Evolutionary conservation across 176 grass and related monocot genomes (phyloP), one percentile per base, ranked within the genome.

Genomic region (Aegilops bicornis): DNA sequence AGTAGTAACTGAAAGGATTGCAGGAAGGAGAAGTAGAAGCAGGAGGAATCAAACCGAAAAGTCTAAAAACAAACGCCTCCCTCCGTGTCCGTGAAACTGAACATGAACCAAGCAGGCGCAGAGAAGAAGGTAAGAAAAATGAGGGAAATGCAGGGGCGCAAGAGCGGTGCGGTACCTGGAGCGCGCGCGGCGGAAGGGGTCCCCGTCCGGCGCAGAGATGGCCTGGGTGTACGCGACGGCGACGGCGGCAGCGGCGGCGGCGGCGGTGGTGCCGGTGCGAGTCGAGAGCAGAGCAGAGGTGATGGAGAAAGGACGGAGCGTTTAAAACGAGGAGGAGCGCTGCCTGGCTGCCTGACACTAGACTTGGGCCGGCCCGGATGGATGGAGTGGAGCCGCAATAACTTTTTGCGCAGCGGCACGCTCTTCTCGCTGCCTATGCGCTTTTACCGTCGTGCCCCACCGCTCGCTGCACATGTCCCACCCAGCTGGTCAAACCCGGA

Each of bases 261-360:
- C 17, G 70, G 74, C 58, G 54, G 85, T 12, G 82, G 14, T 64
- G 77, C 14, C 10, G 50, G 81, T 65, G 39, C 14, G 50, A 64
- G 67, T n/a, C 37, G 39, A 31, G 43, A n/a, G 50, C 15, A 71
- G 80, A 20, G 65, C 68, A 25, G 70, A 43, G 13, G 70, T 30
- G 73, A 76, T 76, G 73, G 73, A 50, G 73, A 76, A 45, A 52
- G 73, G 73, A 76, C 8, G 73, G 39, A 35, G 78, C 48, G 90
- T 81, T 78, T 83, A 83, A 92, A 92, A 83, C 65, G 90, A 89
- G 83, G 77, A 73, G 5, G 62, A 50, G 39, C 67, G 70, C 48
- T 50, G 47, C 19, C 80, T 54, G 52, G 70, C 48, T 50, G 47
- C 19, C 80, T 54, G 27, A 10, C 40, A 43, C 40, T 70, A n/a